Conservation (phyloP, 2,329 filamentous ascomycete species). For the Alternaria postmessia region DNA sequence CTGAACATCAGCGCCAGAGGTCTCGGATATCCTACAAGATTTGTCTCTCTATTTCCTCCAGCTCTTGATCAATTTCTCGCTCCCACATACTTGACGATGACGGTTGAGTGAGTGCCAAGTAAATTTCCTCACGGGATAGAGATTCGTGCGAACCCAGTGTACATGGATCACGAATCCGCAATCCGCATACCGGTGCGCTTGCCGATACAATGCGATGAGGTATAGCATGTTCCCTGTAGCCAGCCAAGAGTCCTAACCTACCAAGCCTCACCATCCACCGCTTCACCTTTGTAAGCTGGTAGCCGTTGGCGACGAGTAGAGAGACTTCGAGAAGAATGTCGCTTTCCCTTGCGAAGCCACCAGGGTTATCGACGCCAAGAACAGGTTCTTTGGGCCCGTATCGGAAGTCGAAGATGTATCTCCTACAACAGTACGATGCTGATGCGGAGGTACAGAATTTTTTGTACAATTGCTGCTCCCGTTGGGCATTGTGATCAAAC, state of each 20-base stretch:
- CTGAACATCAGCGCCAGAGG: not conserved
- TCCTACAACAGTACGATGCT: not conserved
- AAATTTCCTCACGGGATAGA: rapidly evolving
- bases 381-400: not conserved
- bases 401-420: not conserved
- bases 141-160: too few species aligned
- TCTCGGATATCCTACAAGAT: not conserved
- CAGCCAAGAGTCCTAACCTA: conserved; percentile 1
- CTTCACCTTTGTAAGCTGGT: not conserved
- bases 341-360: not conserved
- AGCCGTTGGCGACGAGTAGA: conserved; percentile 13
- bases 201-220: too few species aligned
- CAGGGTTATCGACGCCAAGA: not conserved
- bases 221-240: not conserved
- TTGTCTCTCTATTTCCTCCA: not conserved
- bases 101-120: too few species aligned
- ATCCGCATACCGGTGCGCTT: too few species aligned
- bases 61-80: not conserved
- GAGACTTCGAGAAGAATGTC: conserved; percentile 8
- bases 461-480: not conserved
- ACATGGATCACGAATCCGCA: too few species aligned
- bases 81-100: not conserved
- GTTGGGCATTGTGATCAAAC: not conserved
- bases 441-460: not conserved
- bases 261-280: conserved; percentile 8